Base-by-base conservation (phyloP, 2,329 filamentous ascomycete genomes). In the Karstenula rhodostoma region DNA sequence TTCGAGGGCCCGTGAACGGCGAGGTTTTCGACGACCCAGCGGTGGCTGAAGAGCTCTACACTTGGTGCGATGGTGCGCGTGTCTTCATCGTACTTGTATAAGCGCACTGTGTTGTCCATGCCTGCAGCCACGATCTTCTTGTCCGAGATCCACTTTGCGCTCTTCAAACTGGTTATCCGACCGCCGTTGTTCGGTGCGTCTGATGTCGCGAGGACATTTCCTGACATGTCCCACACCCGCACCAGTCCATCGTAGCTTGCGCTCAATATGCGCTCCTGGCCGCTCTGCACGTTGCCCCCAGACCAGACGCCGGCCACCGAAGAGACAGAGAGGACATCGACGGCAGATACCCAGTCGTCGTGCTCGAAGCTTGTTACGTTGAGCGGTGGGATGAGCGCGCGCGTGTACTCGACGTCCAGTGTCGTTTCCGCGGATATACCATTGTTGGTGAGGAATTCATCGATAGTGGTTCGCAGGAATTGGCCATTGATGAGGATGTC, bases 401-500 rank as follows among this genome's bases (percentile, higher is more conserved):
- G 90, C 37, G 97, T 93, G 79, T 98, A 99, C 82, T 98, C 94
- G 59, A 99, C 86, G 37, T 90, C 90, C 55, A 99, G 82, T 4
- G 90, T 94, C 4, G 90, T 91, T 82, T 99, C 95, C 44, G 93
- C 87, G 22, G 93, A 97, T 62, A 98, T 89, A 52, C 94, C 94
- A 73, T 95, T 91, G 63, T 89, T 84, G 17, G 89, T 89, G 61
- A 99, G 87, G 79, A 96, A 97, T 73, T 97, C 92, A 76, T 97
- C 92, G 67, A 99, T 87, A 19, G 92, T 93, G 27, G 93, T 91
- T 63, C 92, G 90, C 54, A 99, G 86, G 79, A 96, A 97, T 73
- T 90, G 89, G 77, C 95, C 95, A 78, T 97, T 95, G 80, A 96
- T 90, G 69, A 99, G 86, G 82, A 99, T 98, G 79, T 99, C 95